These are phyloP conservation scores for Hymenoscyphus linearis DNA, from an alignment of 2,329 filamentous ascomycete genomes.

Conservation along the genomic window DNA sequence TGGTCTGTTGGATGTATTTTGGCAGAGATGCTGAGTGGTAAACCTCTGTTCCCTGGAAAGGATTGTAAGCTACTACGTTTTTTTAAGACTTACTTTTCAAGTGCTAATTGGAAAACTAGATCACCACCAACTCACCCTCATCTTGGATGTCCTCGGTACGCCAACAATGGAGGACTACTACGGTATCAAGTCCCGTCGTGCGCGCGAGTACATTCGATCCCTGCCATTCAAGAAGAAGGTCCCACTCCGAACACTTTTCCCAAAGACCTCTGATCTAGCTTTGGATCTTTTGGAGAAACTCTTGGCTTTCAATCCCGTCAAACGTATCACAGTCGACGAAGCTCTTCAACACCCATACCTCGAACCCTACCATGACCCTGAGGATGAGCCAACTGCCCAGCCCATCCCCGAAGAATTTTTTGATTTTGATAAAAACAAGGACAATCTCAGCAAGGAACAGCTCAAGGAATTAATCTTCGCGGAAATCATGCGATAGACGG, in stretches of 20 bases:
- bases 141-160: conserved; percentile 93
- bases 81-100: neutral
- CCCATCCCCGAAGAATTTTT: conserved; percentile 99
- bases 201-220: conserved; percentile 95
- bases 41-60: conserved; percentile 96
- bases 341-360: conserved; percentile 96
- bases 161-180: conserved; percentile 99
- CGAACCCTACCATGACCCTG: conserved; percentile 97
- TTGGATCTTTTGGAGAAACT: conserved; percentile 93
- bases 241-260: conserved; percentile 93
- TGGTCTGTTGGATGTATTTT: conserved; percentile 99
- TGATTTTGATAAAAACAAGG: conserved; percentile 99
- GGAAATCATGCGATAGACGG: conserved; percentile 63
- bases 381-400: conserved; percentile 93
- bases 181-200: conserved; percentile 96
- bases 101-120: conserved; percentile 47
- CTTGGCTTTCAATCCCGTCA: conserved; percentile 95
- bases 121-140: conserved; percentile 95
- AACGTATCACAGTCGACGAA: conserved; percentile 97
- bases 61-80: conserved; percentile 64
- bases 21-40: conserved; percentile 97
- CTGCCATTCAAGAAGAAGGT: conserved; percentile 99
- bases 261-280: conserved; percentile 96
- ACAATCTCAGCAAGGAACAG: conserved; percentile 96
- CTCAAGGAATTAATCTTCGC: conserved; percentile 96